phyloP scores from a whole-genome alignment of 768 basidiomycete species.

The Leccinum subgranulosum region DNA sequence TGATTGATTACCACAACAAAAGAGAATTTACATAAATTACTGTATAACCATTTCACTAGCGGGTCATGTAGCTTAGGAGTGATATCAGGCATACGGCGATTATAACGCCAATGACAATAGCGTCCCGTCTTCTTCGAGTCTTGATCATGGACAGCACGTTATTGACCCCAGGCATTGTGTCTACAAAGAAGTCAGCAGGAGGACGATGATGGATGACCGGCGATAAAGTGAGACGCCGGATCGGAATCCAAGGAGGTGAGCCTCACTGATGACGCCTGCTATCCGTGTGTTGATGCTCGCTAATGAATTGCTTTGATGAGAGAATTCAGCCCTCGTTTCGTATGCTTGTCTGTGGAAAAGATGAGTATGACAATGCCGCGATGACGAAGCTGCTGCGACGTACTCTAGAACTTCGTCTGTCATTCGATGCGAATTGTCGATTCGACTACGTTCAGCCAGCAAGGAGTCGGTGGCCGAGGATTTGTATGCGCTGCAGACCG shows the following conservation, averaged over 20 bases:
- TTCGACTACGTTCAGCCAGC: conserved; percentile 81
- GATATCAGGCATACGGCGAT: conserved; percentile 79
- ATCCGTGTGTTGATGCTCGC: conserved; percentile 82
- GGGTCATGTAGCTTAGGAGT: conserved; percentile 48
- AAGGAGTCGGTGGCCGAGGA: conserved; percentile 84
- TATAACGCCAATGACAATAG: conserved; percentile 84
- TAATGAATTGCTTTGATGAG: conserved; percentile 72
- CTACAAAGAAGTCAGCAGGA: conserved; percentile 36
- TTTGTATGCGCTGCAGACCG: conserved; percentile 72
- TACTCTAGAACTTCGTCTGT: conserved; percentile 89
- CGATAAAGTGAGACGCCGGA: too few species aligned
- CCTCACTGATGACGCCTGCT: conserved; percentile 74
- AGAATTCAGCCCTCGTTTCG: conserved; percentile 92
- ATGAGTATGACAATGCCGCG: neutral
- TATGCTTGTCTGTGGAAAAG: conserved; percentile 78
- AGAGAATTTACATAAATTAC: conserved; percentile 1
- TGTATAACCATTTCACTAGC: conserved; percentile 15
- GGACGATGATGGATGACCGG: neutral
- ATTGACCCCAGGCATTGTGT: conserved; percentile 92
- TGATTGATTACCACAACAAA: neutral
- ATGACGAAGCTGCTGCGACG: conserved; percentile 24
- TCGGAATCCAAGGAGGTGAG: too few species aligned
- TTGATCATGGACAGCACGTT: conserved; percentile 90
- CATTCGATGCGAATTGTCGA: conserved; percentile 94
- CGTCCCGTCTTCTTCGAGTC: conserved; percentile 83